A percentile compares a stretch with the other conserved stretches of the same genome.
These are phyloP conservation scores for Pleurotus sapidus DNA, from an alignment of 768 basidiomycete species.

Conservation along the genomic window DNA sequence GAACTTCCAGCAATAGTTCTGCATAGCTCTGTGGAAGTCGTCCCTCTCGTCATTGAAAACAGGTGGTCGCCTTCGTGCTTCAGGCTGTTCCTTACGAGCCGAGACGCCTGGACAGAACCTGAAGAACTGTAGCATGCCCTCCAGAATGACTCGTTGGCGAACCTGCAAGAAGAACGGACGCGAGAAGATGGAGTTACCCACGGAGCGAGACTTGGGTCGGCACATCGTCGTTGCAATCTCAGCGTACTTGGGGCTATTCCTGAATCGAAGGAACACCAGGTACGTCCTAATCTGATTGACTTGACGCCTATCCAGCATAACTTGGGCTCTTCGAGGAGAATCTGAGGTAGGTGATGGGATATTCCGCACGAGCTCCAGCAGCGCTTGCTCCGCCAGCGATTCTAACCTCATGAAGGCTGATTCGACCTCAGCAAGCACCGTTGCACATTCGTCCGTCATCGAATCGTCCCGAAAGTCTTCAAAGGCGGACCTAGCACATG, in stretches of 20 bases:
- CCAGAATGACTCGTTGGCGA: conserved; percentile 6
- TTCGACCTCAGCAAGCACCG: conserved; percentile 39
- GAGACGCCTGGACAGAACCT: conserved; percentile 4
- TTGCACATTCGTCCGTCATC: conserved; percentile 31
- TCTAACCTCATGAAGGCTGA: conserved; percentile 42
- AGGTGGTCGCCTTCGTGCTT: neutral
- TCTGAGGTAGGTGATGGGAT: conserved; percentile 19
- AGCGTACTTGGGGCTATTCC: conserved; percentile 48
- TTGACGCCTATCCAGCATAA: conserved; percentile 24
- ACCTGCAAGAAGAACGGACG: conserved; percentile 6
- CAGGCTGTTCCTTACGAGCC: neutral
- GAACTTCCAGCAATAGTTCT: conserved; percentile 46
- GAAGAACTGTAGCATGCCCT: conserved; percentile 1
- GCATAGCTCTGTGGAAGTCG: conserved; percentile 22
- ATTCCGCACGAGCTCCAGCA: conserved; percentile 31
- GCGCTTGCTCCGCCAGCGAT: conserved; percentile 32
- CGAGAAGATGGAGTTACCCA: neutral
- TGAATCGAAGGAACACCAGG: conserved; percentile 54
- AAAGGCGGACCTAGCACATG: conserved; percentile 33
- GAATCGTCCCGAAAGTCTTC: conserved; percentile 34
- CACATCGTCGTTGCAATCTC: conserved; percentile 26
- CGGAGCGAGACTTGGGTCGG: neutral
- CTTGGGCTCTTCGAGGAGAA: conserved; percentile 20
- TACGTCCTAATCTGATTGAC: conserved; percentile 44
- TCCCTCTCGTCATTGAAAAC: neutral